These are phyloP conservation scores for Trichosanthes cucumerina DNA, from an alignment of 306 rosid genomes.

Conservation along the genomic window DNA sequence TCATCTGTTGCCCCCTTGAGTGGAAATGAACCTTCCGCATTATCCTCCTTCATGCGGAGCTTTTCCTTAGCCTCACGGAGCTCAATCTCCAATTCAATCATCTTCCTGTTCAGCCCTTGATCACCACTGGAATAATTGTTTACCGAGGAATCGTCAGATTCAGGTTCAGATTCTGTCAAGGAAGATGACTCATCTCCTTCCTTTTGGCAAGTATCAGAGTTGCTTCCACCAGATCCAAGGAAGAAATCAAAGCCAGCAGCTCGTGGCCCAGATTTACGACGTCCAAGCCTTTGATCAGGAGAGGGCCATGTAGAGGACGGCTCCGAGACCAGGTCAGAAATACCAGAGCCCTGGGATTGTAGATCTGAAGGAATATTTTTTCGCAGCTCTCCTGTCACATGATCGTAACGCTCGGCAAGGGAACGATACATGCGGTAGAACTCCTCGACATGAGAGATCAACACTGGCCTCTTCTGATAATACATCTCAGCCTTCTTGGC, in stretches of 20 bases:
- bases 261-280: slow-evolving; percentile 46
- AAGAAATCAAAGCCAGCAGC: slow-evolving; percentile 95
- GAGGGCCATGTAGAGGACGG: slow-evolving; percentile 34
- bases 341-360: slow-evolving; percentile 69
- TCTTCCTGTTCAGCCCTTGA: slow-evolving; percentile 45
- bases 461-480: slow-evolving; percentile 87
- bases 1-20: slow-evolving; percentile 29
- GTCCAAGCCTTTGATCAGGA: slow-evolving; percentile 37
- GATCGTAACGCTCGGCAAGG: slow-evolving; percentile 90
- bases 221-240: slow-evolving; percentile 68
- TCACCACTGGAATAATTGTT: slow-evolving; percentile 62
- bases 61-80: slow-evolving; percentile 68
- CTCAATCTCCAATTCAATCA: slow-evolving; percentile 69
- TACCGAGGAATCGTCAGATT: slow-evolving; percentile 86
- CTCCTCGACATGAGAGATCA: slow-evolving; percentile 80
- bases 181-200: slow-evolving; percentile 76
- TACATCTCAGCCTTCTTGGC: slow-evolving; percentile 97
- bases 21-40: slow-evolving; percentile 31
- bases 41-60: slow-evolving; percentile 52
- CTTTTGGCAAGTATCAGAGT: slow-evolving; percentile 51
- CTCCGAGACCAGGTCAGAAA: slow-evolving; percentile 64
- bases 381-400: slow-evolving; percentile 69
- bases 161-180: slow-evolving; percentile 73
- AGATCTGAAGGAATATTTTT: slow-evolving; percentile 67
- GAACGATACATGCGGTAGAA: slow-evolving; percentile 76